These are phyloP conservation scores for Ascocoryne sarcoides DNA, from an alignment of 2,329 filamentous ascomycete genomes.

Conservation along the genomic window DNA sequence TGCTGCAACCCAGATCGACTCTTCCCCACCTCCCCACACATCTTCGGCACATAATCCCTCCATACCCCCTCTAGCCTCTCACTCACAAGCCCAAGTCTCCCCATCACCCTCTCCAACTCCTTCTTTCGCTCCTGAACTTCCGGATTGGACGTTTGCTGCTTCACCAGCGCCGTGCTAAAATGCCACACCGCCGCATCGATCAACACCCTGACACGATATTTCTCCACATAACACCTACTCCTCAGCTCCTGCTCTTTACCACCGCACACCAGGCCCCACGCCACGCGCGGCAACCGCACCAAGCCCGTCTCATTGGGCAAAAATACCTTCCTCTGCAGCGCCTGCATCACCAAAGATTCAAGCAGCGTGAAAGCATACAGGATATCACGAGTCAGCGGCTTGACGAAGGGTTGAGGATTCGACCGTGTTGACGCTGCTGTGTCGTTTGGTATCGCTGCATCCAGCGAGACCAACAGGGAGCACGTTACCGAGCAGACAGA, in stretches of 20 bases:
- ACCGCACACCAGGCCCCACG: constrained; percentile 8
- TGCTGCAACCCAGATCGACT: too few relatives aligned
- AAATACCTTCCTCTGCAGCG: constrained; percentile 10
- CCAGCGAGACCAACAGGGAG: constrained; percentile 7
- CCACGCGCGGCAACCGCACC: constrained; percentile 7
- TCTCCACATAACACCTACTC: constrained; percentile 13
- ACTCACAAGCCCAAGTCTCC: constrained; percentile 9
- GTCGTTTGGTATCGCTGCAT: constrained; percentile 4
- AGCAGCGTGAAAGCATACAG: constrained; percentile 6
- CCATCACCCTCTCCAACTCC: constrained; percentile 5
- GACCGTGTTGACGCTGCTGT: neutral
- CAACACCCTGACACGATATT: constrained; percentile 13
- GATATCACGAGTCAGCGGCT: constrained; percentile 11
- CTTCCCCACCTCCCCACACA: constrained; percentile 1
- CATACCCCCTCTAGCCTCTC: constrained; percentile 12
- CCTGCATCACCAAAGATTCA: constrained; percentile 4
- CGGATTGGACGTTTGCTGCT: neutral
- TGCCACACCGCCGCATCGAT: constrained; percentile 12
- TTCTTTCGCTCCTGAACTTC: too few relatives aligned
- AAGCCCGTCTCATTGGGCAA: constrained; percentile 12
- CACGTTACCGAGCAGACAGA: constrained; percentile 8
- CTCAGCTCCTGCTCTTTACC: constrained; percentile 5
- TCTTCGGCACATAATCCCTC: constrained; percentile 11
- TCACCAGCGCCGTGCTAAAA: constrained; percentile 2
- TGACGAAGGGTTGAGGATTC: constrained; percentile 2